These are phyloP conservation scores for Hyparrhenia diplandra DNA, from an alignment of 176 grass and related monocot species.

Conservation along the genomic window DNA sequence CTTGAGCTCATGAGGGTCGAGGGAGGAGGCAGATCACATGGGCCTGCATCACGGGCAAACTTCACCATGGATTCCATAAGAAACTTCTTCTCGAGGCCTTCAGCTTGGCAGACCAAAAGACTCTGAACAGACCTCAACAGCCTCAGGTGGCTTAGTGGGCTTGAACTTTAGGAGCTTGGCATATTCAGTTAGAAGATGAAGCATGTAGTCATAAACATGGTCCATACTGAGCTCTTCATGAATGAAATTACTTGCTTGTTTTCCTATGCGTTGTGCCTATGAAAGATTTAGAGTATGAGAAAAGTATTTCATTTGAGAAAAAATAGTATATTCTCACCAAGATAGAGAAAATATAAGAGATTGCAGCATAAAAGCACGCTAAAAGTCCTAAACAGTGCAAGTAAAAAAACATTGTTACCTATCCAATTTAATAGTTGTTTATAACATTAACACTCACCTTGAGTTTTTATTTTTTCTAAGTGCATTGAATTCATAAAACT, in stretches of 20 bases:
- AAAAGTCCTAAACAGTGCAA: background rate
- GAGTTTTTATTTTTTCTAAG: too few species aligned
- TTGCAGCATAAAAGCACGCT: background rate
- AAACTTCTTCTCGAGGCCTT: conserved; percentile 54
- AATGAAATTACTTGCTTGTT: conserved; percentile 64
- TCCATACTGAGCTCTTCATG: conserved; percentile 71
- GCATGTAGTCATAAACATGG: conserved; percentile 82
- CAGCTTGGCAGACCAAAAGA: conserved; percentile 64
- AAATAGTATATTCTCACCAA: background rate
- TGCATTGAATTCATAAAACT: background rate
- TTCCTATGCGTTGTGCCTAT: conserved; percentile 75
- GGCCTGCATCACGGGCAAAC: conserved; percentile 28
- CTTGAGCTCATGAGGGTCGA: conserved; percentile 42
- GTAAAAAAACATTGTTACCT: background rate
- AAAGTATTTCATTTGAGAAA: background rate
- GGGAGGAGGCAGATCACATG: conserved; percentile 62
- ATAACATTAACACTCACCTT: background rate
- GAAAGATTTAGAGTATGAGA: conserved; percentile 10
- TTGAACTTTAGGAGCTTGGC: conserved; percentile 75
- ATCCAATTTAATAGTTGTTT: background rate
- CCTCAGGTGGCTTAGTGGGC: conserved; percentile 57
- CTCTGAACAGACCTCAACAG: conserved; percentile 59
- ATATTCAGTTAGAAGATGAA: conserved; percentile 79
- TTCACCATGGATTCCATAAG: conserved; percentile 67
- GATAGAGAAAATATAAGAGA: background rate